Base-by-base conservation (phyloP, 306 rosid genomes). In the Cicer judaicum region DNA sequence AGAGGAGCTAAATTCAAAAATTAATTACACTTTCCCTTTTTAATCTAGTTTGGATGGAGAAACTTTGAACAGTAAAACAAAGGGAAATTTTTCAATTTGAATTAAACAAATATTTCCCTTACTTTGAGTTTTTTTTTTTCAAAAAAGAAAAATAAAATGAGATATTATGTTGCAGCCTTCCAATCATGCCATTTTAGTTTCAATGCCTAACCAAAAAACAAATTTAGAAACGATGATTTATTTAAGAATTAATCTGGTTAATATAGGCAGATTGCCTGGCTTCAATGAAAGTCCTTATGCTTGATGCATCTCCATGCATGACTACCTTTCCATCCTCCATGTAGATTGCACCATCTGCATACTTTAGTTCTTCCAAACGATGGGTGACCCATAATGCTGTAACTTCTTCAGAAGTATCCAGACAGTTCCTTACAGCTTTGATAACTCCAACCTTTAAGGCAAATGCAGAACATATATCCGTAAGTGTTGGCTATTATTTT, bases 321-420 rank as follows among this genome's bases (percentile, higher is more conserved):
- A 85, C 85, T 62, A 92, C 89, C 78, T 81, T 78, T 78, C 97
- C 97, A 9, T 88, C 89, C 73, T 92, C 97, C 97, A 92, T 89
- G 84, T 89, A 92, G 65, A 92, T 78, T 74, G 93, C 96, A 53
- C 97, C 97, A 77, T 92, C 97, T 11, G 97, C 96, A 81, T 87
- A 80, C 44, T 82, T 86, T 11, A 89, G 93, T 81, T 92, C 96
- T 87, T 92, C 97, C 71, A 89, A 82, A 70, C 97, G 96, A 88
- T 92, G 96, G 38, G 92, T 92, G 52, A 92, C 97, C 96, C 96
- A 88, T 70, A 92, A 79, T 56, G 97, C 93, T 15, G 96, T 84
- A 77, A 92, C 92, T 24, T 87, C 92, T 70, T 73, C 85, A 57
- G 92, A 87, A 41, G 85, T 88, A 53, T 84, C 84, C 84, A 88